phyloP scores from a whole-genome alignment of 208 protist genomes.

The Phytomonas francai region DNA sequence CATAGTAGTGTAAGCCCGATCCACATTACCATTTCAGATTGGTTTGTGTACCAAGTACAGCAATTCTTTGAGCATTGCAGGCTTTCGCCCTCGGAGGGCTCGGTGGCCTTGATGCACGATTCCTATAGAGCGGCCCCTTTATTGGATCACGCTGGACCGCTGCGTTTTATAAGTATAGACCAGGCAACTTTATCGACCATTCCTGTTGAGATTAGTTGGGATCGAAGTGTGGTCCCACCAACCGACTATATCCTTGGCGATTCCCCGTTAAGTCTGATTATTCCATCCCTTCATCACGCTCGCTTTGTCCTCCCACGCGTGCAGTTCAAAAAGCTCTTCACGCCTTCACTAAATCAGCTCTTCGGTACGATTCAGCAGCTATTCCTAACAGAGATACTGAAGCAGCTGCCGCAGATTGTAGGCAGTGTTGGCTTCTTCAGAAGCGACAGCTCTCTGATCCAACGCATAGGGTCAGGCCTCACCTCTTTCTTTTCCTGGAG shows the following conservation, averaged over 20 bases:
- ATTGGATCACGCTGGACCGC: background rate
- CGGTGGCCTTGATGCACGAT: too few species aligned
- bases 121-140: conserved; percentile 12
- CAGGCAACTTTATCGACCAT: conserved; percentile 27
- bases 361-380: conserved; percentile 23
- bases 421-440: conserved; percentile 37
- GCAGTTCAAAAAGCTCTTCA: conserved; percentile 28
- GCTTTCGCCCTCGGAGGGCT: too few species aligned
- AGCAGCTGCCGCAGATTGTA: conserved; percentile 40
- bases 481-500: background rate
- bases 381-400: conserved; percentile 33
- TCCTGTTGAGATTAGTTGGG: conserved; percentile 37
- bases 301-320: conserved; percentile 31
- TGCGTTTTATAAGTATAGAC: conserved; percentile 18
- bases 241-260: conserved; percentile 41
- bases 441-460: too few species aligned
- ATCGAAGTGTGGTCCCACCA: conserved; percentile 35
- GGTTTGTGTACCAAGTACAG: conserved; percentile 51
- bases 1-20: conserved; percentile 34
- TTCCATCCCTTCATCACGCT: conserved; percentile 53
- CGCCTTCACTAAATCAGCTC: conserved; percentile 24
- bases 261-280: conserved; percentile 31
- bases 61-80: conserved; percentile 9
- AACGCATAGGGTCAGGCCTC: too few species aligned
- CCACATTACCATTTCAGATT: conserved; percentile 39